phyloP scores from a whole-genome alignment of 1,284 basidiomycete genomes.

The Clitocybe nebularis region DNA sequence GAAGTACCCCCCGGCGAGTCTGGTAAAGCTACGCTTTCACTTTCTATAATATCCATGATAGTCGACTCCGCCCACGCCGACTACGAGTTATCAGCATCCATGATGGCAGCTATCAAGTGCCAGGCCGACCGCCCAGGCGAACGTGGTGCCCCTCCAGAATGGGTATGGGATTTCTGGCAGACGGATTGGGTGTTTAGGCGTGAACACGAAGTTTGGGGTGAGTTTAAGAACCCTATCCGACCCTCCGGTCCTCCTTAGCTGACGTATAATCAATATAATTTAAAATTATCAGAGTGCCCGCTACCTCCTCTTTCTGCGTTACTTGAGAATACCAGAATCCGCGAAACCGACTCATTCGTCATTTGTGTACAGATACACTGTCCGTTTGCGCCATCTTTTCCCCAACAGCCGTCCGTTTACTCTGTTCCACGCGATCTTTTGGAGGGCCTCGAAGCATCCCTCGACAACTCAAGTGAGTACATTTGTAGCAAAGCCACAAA shows the following conservation, averaged over 20 bases:
- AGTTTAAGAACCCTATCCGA: slow-evolving; percentile 10
- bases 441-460: slow-evolving; percentile 56
- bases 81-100: slow-evolving; percentile 58
- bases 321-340: slow-evolving; percentile 54
- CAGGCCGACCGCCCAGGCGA: slow-evolving; percentile 58
- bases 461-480: slow-evolving; percentile 60
- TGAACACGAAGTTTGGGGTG: slow-evolving; percentile 72
- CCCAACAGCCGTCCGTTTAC: slow-evolving; percentile 61
- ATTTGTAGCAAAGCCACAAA: background rate
- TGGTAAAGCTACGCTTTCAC: slow-evolving; percentile 42
- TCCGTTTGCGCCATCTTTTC: slow-evolving; percentile 60
- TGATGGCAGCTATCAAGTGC: slow-evolving; percentile 72
- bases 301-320: slow-evolving; percentile 62
- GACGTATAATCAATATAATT: background rate
- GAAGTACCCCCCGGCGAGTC: slow-evolving; percentile 21
- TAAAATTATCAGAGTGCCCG: slow-evolving; percentile 47
- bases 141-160: slow-evolving; percentile 62
- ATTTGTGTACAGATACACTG: slow-evolving; percentile 70
- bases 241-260: no score
- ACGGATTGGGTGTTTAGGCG: slow-evolving; percentile 62
- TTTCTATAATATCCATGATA: slow-evolving; percentile 65
- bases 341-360: slow-evolving; percentile 60
- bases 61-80: slow-evolving; percentile 56
- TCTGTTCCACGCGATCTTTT: slow-evolving; percentile 61
- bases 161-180: slow-evolving; percentile 70